These are phyloP conservation scores for Vitis cinerea DNA, from an alignment of 164 flowering plant species.

Conservation along the genomic window DNA sequence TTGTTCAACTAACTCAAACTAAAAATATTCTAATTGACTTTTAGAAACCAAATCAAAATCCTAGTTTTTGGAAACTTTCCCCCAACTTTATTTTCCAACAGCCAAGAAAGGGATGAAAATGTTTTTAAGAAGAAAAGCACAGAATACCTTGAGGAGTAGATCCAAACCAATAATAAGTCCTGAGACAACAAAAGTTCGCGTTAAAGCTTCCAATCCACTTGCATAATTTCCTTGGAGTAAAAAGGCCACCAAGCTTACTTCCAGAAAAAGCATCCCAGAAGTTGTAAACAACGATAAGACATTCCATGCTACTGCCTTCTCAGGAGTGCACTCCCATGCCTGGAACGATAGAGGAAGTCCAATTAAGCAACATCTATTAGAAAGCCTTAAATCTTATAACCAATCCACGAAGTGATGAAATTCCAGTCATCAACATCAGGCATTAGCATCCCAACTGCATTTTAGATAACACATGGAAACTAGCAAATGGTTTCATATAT, in stretches of 20 bases:
- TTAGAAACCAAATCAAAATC: too few species aligned
- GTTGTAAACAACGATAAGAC: slow-evolving; percentile 50
- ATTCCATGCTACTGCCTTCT: slow-evolving; percentile 54
- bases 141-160: slow-evolving; percentile 66
- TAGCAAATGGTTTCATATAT: too few species aligned
- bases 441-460: too few species aligned
- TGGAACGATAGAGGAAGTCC: slow-evolving; percentile 9
- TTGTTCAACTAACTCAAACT: too few species aligned
- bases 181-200: slow-evolving; percentile 70
- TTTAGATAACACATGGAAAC: too few species aligned
- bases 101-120: not conserved
- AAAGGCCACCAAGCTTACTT: slow-evolving; percentile 67
- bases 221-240: slow-evolving; percentile 44
- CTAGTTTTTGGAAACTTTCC: too few species aligned
- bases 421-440: too few species aligned
- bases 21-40: too few species aligned
- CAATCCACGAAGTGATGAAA: too few species aligned
- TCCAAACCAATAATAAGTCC: slow-evolving; percentile 72
- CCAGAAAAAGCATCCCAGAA: slow-evolving; percentile 61
- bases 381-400: too few species aligned
- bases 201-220: slow-evolving; percentile 71
- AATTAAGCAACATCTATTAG: too few species aligned
- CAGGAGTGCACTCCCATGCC: slow-evolving; percentile 69
- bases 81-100: too few species aligned
- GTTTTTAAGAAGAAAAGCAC: not conserved